phyloP scores from a whole-genome alignment of 495 filamentous ascomycete species.

The Friedmanniomyces simplex region DNA sequence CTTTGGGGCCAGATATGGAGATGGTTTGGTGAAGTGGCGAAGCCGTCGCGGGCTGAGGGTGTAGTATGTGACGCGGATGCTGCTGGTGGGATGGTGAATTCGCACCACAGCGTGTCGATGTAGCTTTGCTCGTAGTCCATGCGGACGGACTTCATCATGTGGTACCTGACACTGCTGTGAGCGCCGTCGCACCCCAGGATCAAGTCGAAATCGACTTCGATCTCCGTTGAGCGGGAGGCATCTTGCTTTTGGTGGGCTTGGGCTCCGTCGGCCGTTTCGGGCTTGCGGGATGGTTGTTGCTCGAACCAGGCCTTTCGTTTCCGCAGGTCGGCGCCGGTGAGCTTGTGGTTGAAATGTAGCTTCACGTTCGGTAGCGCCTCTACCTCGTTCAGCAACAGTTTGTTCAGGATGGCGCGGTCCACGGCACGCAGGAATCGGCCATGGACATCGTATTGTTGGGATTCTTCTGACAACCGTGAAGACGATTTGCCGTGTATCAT shows the following conservation, averaged over 20 bases:
- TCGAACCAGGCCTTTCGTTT: slow-evolving; percentile 82
- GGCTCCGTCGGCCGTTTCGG: slow-evolving; percentile 7
- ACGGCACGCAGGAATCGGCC: slow-evolving; percentile 58
- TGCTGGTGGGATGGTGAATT: slow-evolving; percentile 66
- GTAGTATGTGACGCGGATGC: neutral
- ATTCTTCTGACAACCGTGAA: slow-evolving; percentile 59
- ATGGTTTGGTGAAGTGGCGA: slow-evolving; percentile 76
- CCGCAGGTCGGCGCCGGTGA: slow-evolving; percentile 76
- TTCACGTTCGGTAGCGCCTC: slow-evolving; percentile 76
- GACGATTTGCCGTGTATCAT: slow-evolving; percentile 76
- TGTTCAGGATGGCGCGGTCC: slow-evolving; percentile 78
- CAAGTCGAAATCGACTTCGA: slow-evolving; percentile 77
- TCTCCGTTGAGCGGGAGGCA: slow-evolving; percentile 36
- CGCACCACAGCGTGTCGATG: slow-evolving; percentile 95
- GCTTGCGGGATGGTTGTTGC: slow-evolving; percentile 13
- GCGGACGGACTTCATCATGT: slow-evolving; percentile 85
- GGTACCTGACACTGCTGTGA: slow-evolving; percentile 77
- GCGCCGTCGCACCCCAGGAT: slow-evolving; percentile 95
- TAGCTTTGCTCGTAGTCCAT: slow-evolving; percentile 93
- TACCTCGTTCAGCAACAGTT: slow-evolving; percentile 72
- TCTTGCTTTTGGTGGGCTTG: slow-evolving; percentile 16
- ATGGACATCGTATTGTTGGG: slow-evolving; percentile 83
- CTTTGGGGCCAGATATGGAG: slow-evolving; percentile 95
- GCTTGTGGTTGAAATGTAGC: slow-evolving; percentile 82
- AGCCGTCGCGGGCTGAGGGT: slow-evolving; percentile 44